These are phyloP conservation scores for Fomitiporia mediterranea DNA, from an alignment of 1,284 basidiomycete species.

Conservation along the genomic window DNA sequence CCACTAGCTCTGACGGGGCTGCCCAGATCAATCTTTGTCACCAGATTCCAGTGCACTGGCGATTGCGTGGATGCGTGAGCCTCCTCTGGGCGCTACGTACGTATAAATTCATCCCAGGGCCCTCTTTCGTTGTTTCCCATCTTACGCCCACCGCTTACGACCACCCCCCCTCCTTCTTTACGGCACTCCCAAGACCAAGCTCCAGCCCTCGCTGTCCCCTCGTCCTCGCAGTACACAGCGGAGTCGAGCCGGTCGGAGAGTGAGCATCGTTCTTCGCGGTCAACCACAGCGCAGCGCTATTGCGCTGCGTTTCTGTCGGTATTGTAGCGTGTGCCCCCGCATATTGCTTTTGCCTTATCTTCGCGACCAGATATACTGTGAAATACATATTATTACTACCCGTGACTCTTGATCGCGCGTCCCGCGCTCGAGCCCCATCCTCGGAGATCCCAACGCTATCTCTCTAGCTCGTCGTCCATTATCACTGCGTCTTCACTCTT, in stretches of 20 bases:
- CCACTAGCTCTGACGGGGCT: too few species aligned
- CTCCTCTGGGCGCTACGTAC: too few species aligned
- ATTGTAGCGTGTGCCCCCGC: neutral
- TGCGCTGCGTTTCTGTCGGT: neutral
- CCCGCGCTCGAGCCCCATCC: neutral
- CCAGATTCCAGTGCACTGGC: neutral
- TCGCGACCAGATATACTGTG: too few species aligned
- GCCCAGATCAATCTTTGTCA: neutral
- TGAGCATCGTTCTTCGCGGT: neutral
- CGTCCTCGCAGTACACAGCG: neutral
- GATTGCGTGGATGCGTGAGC: too few species aligned
- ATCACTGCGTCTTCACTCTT: neutral
- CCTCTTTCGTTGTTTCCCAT: neutral
- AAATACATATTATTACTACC: too few species aligned
- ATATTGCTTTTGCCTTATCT: neutral
- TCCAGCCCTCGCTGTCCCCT: neutral
- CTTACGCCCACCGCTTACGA: conserved; percentile 5
- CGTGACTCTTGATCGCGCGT: neutral
- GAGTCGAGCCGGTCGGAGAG: neutral
- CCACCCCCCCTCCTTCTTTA: conserved; percentile 5
- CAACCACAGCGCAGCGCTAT: neutral
- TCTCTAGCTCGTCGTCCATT: neutral
- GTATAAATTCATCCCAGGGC: neutral
- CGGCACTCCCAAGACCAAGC: neutral
- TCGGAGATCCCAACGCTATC: neutral